Conservation (phyloP, 2,329 filamentous ascomycete genomes). For the Pleoardoris graminearum region DNA sequence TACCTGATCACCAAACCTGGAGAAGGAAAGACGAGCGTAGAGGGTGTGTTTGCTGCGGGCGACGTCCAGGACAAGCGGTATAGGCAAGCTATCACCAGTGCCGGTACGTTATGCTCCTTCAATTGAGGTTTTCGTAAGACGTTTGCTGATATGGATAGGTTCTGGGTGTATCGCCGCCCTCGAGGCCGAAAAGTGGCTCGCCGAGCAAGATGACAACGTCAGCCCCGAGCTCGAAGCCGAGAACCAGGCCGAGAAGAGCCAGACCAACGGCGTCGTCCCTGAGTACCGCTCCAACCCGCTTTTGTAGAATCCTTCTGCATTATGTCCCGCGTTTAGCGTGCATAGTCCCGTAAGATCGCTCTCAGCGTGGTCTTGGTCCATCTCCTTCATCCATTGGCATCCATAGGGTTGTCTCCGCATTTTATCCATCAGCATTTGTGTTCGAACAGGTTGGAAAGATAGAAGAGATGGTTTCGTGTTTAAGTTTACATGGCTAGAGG, state of each 20-base stretch:
- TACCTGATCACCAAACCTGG: conserved; percentile 91
- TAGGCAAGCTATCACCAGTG: conserved; percentile 95
- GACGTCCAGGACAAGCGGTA: conserved; percentile 99
- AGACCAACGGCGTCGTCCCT: conserved; percentile 59
- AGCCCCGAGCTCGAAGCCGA: conserved; percentile 53
- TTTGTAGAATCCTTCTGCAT: conserved; percentile 49
- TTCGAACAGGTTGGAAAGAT: background rate
- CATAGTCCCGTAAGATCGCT: conserved; percentile 1
- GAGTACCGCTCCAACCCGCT: conserved; percentile 68
- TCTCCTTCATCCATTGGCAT: too few species aligned
- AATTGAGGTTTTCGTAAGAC: background rate
- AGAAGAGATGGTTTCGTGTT: background rate
- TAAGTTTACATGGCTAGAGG: conserved; percentile 5
- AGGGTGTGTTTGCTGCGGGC: conserved; percentile 93
- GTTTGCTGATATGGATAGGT: conserved; percentile 49
- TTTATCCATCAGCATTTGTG: background rate
- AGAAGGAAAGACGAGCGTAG: conserved; percentile 81
- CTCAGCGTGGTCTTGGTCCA: too few species aligned
- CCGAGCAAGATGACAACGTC: conserved; percentile 68
- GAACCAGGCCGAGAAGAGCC: conserved; percentile 55
- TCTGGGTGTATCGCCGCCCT: conserved; percentile 94
- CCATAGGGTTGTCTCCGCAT: too few species aligned
- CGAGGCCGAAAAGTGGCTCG: conserved; percentile 91
- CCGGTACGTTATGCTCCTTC: conserved; percentile 63
- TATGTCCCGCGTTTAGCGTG: conserved; percentile 6